Evolutionary conservation across 2,329 filamentous ascomycete species (phyloP), one percentile per base, ranked within the genome.

Genomic region (Trichoderma endophyticum): DNA sequence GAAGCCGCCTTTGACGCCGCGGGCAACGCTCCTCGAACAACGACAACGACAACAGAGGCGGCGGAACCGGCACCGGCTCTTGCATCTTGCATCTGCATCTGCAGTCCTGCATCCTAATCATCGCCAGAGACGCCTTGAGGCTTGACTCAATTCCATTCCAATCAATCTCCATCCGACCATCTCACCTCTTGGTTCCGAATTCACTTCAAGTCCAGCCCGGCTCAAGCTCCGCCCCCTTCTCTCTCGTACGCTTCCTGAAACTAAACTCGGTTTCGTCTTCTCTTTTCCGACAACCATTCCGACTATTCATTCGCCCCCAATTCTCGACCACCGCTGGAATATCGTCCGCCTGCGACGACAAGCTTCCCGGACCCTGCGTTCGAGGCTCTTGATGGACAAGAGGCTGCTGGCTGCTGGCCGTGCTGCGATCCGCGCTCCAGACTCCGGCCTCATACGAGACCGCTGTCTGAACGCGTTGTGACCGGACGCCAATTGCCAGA

Each of bases 341-440:
- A 39, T 67, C 51, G 36, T 66, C 60, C 24, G 26, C 26, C 24
- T 26, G 21, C 36, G 70, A 32, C 70, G 62, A 30, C 32, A 18
- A 28, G 7, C n/a, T 14, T 30, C 54, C 62, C 60, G 62, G 28
- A n/a, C 56, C 26, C 54, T 54, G 56, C 28, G 69, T 71, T 71
- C 43, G 69, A 63, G 76, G 73, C 74, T 77, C 79, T 83, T 80
- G 76, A 82, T 82, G 81, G 80, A 81, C 80, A 78, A 75, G 77
- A 76, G 77, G 79, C 78, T 77, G 76, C 78, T 80, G 80, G 78
- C 77, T 77, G 77, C 76, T 77, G 78, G 81, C 79, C 74, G 75
- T 78, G 77, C 77, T 77, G 77, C 76, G 75, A 73, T 76, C 76
- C 75, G 75, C 77, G 77, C 75, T 75, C 73, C 73, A 71, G 77